Evolutionary conservation across 2,329 filamentous ascomycete genomes (phyloP).

Genomic region (Bipolaris cookei): DNA sequence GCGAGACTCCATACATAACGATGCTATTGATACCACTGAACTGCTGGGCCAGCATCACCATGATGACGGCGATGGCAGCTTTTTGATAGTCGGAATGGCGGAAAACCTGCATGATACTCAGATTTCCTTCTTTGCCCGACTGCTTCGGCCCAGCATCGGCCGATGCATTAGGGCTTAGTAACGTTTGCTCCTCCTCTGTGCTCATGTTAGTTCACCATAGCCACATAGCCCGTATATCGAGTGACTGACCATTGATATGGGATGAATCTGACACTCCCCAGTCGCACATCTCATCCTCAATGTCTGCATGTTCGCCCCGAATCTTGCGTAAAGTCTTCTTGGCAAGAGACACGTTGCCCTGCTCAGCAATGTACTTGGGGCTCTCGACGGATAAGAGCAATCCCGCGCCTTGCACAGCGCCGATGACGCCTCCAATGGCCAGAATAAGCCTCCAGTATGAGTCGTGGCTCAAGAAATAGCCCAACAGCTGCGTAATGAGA

Average conservation of each 20-base stretch:
- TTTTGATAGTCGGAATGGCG: slow-evolving; percentile 73
- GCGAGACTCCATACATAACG: slow-evolving; percentile 96
- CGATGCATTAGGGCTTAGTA: slow-evolving; percentile 59
- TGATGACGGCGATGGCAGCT: slow-evolving; percentile 86
- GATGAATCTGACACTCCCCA: slow-evolving; percentile 49
- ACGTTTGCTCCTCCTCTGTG: slow-evolving; percentile 71
- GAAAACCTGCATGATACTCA: slow-evolving; percentile 63
- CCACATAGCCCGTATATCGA: too few relatives aligned
- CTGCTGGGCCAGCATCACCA: slow-evolving; percentile 92
- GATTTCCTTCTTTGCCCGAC: slow-evolving; percentile 41
- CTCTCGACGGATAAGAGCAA: slow-evolving; percentile 80
- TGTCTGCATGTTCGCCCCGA: slow-evolving; percentile 70
- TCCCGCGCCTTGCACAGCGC: slow-evolving; percentile 69
- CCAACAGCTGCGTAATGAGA: slow-evolving; percentile 78
- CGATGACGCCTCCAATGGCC: slow-evolving; percentile 72
- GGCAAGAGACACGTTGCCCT: slow-evolving; percentile 67
- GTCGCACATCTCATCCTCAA: slow-evolving; percentile 72
- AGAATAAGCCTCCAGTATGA: slow-evolving; percentile 85
- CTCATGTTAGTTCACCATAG: slow-evolving; percentile 18
- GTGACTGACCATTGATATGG: slow-evolving; percentile 37
- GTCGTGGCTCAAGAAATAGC: slow-evolving; percentile 83
- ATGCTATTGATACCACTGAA: slow-evolving; percentile 93
- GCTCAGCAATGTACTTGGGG: slow-evolving; percentile 80
- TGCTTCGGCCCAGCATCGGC: slow-evolving; percentile 32
- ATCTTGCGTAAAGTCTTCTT: slow-evolving; percentile 75